These are phyloP conservation scores for Eucalyptus sp. DNA, from an alignment of 345 rosid species.

Conservation along the genomic window DNA sequence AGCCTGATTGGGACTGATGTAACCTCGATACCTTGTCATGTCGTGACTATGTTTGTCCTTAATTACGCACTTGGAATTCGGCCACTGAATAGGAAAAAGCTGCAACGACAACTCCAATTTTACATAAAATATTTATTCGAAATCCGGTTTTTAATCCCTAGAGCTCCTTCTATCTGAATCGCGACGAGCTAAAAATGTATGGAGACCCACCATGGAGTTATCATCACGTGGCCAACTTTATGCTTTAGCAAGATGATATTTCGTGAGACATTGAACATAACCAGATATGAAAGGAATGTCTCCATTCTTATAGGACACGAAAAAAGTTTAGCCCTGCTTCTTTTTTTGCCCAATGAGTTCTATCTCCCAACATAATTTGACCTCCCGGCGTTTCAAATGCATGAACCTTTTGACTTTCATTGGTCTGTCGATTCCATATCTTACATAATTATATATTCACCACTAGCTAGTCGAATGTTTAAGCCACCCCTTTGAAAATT, in stretches of 20 bases:
- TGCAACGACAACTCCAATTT: background rate
- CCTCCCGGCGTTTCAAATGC: background rate
- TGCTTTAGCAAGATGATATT: background rate
- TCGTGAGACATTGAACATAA: background rate
- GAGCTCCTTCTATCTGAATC: background rate
- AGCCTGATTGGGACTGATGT: background rate
- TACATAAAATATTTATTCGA: background rate
- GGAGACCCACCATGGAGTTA: background rate
- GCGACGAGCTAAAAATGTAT: background rate
- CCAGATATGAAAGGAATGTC: background rate
- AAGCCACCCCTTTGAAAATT: background rate
- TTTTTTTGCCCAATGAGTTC: background rate
- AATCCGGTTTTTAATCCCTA: background rate
- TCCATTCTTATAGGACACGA: background rate
- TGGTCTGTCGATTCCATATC: background rate
- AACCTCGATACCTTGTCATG: background rate
- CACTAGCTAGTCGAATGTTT: background rate
- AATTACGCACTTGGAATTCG: background rate
- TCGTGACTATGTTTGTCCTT: background rate
- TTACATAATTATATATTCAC: background rate
- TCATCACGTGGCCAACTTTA: background rate
- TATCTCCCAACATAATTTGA: background rate
- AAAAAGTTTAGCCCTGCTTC: background rate
- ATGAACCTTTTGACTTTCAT: background rate
- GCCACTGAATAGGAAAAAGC: background rate